Conservation (phyloP, 2,329 filamentous ascomycete species). For the Calonectria pauciramosa region DNA sequence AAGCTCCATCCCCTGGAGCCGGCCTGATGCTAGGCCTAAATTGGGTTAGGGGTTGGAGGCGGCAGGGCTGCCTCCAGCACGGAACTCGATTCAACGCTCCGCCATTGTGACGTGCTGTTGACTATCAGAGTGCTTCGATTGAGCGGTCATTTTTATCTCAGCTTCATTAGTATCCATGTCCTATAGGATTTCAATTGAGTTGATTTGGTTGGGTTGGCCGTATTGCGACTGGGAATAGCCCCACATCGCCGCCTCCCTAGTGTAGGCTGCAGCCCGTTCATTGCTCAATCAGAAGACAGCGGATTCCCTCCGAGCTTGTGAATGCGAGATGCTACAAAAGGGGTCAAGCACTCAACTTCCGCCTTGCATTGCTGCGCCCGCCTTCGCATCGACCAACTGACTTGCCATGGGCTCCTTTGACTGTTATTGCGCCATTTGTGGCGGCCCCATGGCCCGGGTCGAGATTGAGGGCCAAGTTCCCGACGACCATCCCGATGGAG, state of each 20-base stretch:
- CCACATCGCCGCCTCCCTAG: background rate
- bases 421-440: conserved; percentile 16
- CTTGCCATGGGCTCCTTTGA: conserved; percentile 24
- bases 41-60: background rate
- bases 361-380: background rate
- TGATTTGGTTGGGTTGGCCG: background rate
- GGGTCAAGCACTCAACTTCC: background rate
- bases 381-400: background rate
- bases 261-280: background rate
- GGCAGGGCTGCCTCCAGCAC: background rate
- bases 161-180: background rate
- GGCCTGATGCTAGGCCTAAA: background rate
- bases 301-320: background rate
- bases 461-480: background rate
- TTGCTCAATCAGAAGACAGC: background rate
- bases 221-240: background rate
- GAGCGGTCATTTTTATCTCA: background rate
- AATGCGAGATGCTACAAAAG: background rate
- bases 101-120: background rate
- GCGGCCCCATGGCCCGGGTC: background rate
- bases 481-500: background rate
- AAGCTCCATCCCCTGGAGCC: background rate
- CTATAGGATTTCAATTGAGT: background rate
- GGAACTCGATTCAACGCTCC: background rate
- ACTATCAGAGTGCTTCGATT: background rate